Conservation (phyloP, 179 eudicot genomes). For the Nepenthes alata region DNA sequence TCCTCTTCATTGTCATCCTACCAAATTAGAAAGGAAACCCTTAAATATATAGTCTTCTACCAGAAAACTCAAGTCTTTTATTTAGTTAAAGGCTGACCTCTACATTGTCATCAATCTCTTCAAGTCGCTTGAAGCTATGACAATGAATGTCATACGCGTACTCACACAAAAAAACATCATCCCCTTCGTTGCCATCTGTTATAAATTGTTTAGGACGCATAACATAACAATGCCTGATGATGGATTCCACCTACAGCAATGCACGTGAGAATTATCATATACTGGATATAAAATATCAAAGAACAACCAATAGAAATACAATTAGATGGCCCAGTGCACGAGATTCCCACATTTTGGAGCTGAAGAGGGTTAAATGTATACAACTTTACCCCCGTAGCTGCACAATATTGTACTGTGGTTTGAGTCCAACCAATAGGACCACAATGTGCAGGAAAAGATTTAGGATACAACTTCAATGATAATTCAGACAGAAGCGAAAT, state of each 20-base stretch:
- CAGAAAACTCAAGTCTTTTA: neutral
- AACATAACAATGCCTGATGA: slow-evolving; percentile 73
- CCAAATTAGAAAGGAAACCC: slow-evolving; percentile 13
- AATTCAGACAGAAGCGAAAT: too few relatives aligned
- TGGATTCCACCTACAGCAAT: slow-evolving; percentile 68
- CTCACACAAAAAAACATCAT: slow-evolving; percentile 89
- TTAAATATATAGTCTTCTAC: slow-evolving; percentile 1
- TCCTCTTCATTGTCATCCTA: slow-evolving; percentile 60
- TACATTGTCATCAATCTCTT: slow-evolving; percentile 51
- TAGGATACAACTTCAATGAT: too few relatives aligned
- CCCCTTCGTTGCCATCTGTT: slow-evolving; percentile 69
- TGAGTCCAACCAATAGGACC: neutral
- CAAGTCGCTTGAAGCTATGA: slow-evolving; percentile 86
- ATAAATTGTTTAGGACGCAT: slow-evolving; percentile 68
- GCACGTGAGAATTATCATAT: slow-evolving; percentile 5
- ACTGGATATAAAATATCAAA: neutral
- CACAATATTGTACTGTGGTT: too few relatives aligned
- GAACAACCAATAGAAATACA: neutral
- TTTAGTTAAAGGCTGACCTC: slow-evolving; percentile 31
- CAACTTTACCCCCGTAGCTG: too few relatives aligned
- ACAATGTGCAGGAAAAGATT: neutral
- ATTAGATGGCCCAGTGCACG: neutral
- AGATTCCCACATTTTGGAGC: too few relatives aligned
- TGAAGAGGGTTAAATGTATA: too few relatives aligned
- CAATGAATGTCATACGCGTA: slow-evolving; percentile 77